Evolutionary conservation across 2,329 filamentous ascomycete species (phyloP), one percentile per base, ranked within the genome.

Genomic region (Botryotinia globosa): DNA sequence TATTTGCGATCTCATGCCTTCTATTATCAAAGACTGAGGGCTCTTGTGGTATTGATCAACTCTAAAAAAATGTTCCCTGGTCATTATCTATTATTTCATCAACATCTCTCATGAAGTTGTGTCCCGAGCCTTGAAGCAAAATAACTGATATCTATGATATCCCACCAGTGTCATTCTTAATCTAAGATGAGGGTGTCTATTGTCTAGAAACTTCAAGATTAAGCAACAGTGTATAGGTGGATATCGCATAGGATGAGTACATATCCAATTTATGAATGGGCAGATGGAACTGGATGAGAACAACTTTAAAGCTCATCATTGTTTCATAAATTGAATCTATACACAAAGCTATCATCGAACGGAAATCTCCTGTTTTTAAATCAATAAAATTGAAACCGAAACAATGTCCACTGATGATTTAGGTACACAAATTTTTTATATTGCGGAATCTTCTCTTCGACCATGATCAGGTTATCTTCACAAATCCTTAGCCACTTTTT

Each of bases 1-100:
- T 4, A 14, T 14, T 7, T n/a, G 10, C 4, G 12, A n/a, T n/a
- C 10, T n/a, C 8, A 51, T 51, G 10, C 12, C 10, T 25, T 14
- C 22, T 25, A 12, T 14, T n/a, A 42, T 16, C 3, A 25, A 8
- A 51, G 10, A 12, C 4, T 51, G 5, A n/a, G 25, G 1, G 25
- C 12, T 4, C 8, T 51, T n/a, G 0, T 12, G 10, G 4, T 51
- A 3, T 12, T 3, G 0, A n/a, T 12, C n/a, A n/a, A 51, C 25
- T 51, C 25, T 51, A 6, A n/a, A 25, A 4, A n/a, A 51, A 14
- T 6, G 22, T 14, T 51, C 4, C 20, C 14, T 51, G 12, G 25
- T 7, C 25, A 12, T n/a, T 12, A n/a, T n/a, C 9, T 6, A 51
- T n/a, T 25, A 9, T 51, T 51, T 0, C 2, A 7, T n/a, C 1